Conservation (phyloP, 495 filamentous ascomycete species). For the Aspergillus asperescens region DNA sequence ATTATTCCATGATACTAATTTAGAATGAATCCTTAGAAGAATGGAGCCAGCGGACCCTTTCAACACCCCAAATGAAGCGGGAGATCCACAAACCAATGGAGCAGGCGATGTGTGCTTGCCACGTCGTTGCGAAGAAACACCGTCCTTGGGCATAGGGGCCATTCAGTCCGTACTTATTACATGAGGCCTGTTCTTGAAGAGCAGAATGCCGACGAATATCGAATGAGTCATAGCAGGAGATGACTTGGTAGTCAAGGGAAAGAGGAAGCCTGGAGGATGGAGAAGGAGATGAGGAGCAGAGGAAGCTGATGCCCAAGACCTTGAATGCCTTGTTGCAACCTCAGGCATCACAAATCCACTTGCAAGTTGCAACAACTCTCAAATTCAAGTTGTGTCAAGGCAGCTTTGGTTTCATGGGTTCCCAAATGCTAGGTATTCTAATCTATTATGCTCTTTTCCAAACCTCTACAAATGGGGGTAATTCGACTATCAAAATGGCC, state of each 20-base stretch:
- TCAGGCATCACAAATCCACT: no score
- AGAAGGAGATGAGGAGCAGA: neutral
- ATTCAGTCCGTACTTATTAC: conserved; percentile 10
- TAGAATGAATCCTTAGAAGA: neutral
- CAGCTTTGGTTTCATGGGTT: no score
- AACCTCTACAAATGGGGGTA: no score
- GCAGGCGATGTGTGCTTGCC: conserved; percentile 22
- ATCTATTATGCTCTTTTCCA: no score
- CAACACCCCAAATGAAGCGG: conserved; percentile 14
- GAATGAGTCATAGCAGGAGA: conserved; percentile 6
- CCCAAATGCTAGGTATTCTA: no score
- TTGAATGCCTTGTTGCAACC: no score
- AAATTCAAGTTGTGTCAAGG: no score
- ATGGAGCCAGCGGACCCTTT: neutral
- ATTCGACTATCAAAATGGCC: no score
- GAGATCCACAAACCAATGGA: conserved; percentile 16
- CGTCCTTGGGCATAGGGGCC: conserved; percentile 15
- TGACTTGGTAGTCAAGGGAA: neutral
- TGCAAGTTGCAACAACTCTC: no score
- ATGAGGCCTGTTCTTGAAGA: neutral
- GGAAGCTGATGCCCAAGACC: no score
- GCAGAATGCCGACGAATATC: neutral
- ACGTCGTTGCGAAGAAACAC: conserved; percentile 17
- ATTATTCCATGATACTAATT: neutral
- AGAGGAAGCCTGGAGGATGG: neutral